Base-by-base conservation (phyloP, 306 rosid species). In the Trifolium dubium region DNA sequence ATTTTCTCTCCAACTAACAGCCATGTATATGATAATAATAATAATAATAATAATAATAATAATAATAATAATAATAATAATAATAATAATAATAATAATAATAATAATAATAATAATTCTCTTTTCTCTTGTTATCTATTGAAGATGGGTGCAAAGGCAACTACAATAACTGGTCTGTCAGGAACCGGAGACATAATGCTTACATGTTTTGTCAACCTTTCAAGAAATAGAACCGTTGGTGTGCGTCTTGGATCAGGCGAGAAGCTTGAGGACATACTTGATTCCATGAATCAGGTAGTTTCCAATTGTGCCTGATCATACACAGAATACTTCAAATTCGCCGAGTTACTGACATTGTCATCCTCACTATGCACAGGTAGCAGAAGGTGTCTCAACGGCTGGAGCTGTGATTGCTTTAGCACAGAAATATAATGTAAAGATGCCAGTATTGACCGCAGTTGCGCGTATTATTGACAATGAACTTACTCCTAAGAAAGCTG, bases 171-270 rank as follows among this genome's bases (percentile, higher is more conserved):
- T 5, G 97, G 98, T 28, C 89, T 93, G 56, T 89, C 98, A 35
- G 97, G 97, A 74, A 91, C 92, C 0, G 97, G 97, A 80, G 97
- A 93, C 83, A 91, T 91, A 69, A 93, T 91, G 97, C 98, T 91
- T 66, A 93, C 94, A 18, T 93, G 96, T 63, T 89, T 93, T 34
- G 98, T 93, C 63, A 89, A 88, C 78, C 96, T 93, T 72, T 93
- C 98, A 4, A 88, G 97, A 87, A 93, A 93, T 83, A 83, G 86
- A 83, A 93, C 88, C 4, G 97, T 93, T 11, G 97, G 98, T 6
- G 90, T 91, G 49, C 96, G 97, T 55, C 96, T 88, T 60, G 97
- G 96, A 70, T 88, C 92, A 3, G 96, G 96, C 55, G 98, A 93
- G 84, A 87, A 81, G 60, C 96, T 93, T 34, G 92, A 93, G 73